Conservation (phyloP, 257 asterid genomes). For the Scutellaria minor region DNA sequence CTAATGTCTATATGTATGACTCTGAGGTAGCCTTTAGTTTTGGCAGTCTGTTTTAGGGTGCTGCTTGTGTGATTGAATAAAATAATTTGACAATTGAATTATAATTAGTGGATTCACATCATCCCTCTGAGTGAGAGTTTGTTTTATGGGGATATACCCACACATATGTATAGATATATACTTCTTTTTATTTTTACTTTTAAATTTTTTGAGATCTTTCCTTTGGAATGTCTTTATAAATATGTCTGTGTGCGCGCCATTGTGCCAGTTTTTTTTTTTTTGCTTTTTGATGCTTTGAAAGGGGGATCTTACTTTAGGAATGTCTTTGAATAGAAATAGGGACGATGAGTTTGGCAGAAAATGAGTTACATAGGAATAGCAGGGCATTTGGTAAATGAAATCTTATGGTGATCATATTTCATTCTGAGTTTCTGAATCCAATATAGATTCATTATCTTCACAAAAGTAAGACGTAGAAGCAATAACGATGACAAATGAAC, state of each 20-base stretch:
- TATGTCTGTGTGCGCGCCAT: no score
- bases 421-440: slow-evolving; percentile 1
- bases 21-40: neutral
- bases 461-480: slow-evolving; percentile 3
- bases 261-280: neutral
- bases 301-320: neutral
- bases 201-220: neutral
- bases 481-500: neutral
- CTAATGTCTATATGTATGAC: neutral
- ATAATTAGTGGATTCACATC: neutral
- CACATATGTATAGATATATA: no score
- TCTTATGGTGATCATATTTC: neutral
- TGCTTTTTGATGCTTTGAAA: neutral
- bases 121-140: neutral
- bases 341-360: neutral
- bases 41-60: neutral
- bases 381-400: neutral
- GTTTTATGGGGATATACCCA: neutral
- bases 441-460: neutral
- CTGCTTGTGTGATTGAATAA: neutral
- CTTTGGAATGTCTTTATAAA: neutral
- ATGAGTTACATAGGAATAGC: neutral
- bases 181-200: neutral
- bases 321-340: slow-evolving; percentile 8
- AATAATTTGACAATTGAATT: neutral